Base-by-base conservation (phyloP, 768 basidiomycete genomes). In the Trametes sanguinea region DNA sequence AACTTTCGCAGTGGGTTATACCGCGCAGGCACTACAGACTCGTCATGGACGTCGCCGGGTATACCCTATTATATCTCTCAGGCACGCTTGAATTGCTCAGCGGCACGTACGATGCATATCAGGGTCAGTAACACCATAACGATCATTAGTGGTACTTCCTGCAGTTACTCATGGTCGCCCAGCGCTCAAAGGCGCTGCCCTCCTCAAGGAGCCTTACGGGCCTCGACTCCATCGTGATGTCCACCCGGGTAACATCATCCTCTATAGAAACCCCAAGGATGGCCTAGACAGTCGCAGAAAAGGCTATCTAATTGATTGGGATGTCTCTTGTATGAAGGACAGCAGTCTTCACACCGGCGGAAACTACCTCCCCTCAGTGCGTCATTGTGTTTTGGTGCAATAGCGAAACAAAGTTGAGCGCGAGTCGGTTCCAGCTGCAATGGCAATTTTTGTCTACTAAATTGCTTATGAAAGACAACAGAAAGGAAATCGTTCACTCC, bases 241-340 rank as follows among this genome's bases (percentile, higher is more conserved):
- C n/a, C 50, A 40, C 42, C 61, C 54, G 1, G 47, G 40, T 7
- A 62, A 57, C 42, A 62, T 62, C 22, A 51, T 62, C 13, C 50
- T 62, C 4, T 50, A 50, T 54, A 40, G 29, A 6, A 22, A 52
- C n/a, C 9, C 22, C 29, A 8, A 37, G 10, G 35, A 3, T 7
- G 14, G 7, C 6, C 27, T n/a, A 22, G 13, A 13, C 6, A 40
- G 9, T 14, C n/a, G 7, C n/a, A 35, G 37, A 27, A 11, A 33
- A 6, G 61, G 54, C 11, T 62, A 39, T 37, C 57, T 63, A 2
- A 40, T 63, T 4, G 57, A 63, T 40, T 63, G 62, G 62, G 62
- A 63, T 16, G 11, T 47, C 0, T 57, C 62, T 1, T 35, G 37
- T 11, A n/a, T n/a, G n/a, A n/a, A n/a, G n/a, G n/a, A n/a, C 3